Percentiles rank a stretch among this genome's conserved stretches.
These are phyloP conservation scores for Furcasterigmium furcatum DNA, from an alignment of 2,329 filamentous ascomycete genomes.

Conservation along the genomic window DNA sequence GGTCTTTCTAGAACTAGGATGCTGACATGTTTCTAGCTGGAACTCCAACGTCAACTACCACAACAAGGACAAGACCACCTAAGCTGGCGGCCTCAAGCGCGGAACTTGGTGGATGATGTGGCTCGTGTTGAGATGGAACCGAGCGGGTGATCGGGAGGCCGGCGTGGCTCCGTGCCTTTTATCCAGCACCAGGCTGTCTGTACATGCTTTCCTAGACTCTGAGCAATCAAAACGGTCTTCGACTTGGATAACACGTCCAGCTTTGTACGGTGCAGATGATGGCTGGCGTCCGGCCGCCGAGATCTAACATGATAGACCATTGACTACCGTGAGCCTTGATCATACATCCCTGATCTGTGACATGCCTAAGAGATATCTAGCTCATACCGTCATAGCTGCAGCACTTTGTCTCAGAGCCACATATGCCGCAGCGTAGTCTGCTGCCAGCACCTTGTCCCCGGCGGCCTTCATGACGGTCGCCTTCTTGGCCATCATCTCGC, in stretches of 20 bases:
- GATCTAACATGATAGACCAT: no score
- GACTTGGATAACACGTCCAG: no score
- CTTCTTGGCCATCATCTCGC: constrained; percentile 80
- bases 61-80: constrained; percentile 75
- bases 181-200: not conserved
- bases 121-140: not conserved
- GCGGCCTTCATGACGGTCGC: constrained; percentile 70
- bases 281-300: no score
- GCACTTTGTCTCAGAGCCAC: constrained; percentile 46
- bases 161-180: not conserved
- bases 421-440: constrained; percentile 65
- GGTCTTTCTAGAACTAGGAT: not conserved
- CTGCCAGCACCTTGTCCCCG: constrained; percentile 61
- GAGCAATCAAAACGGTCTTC: constrained; percentile 12
- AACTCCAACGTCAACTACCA: constrained; percentile 95
- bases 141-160: not conserved
- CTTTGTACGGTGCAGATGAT: no score
- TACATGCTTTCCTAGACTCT: constrained; percentile 19
- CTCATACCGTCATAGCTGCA: constrained; percentile 7
- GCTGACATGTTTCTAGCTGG: constrained; percentile 61
- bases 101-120: not conserved
- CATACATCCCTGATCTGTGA: no score
- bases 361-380: no score
- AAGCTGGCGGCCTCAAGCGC: not conserved
- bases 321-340: no score